Evolutionary conservation across 805 yeast species (phyloP).

Genomic region (Starmerella vitae): DNA sequence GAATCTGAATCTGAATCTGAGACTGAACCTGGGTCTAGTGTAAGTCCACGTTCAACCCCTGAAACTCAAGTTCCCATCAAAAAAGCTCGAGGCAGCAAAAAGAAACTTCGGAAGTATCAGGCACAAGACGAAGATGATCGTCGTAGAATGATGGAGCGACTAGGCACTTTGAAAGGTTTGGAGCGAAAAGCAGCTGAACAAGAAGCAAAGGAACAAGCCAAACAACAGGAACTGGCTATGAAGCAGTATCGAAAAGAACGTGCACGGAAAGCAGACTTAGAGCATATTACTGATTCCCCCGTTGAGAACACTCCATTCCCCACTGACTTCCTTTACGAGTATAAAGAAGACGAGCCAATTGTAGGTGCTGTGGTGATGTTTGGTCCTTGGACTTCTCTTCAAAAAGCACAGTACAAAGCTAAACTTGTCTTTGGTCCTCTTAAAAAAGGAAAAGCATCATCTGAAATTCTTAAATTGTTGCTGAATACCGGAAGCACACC

Average conservation of each 20-base stretch:
- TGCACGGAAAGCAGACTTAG: slow-evolving; percentile 35
- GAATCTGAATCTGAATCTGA: slow-evolving; percentile 18
- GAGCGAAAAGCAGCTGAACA: slow-evolving; percentile 30
- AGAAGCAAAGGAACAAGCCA: slow-evolving; percentile 28
- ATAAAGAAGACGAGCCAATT: slow-evolving; percentile 36
- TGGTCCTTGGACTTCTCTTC: slow-evolving; percentile 82
- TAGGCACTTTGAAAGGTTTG: slow-evolving; percentile 65
- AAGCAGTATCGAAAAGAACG: slow-evolving; percentile 30
- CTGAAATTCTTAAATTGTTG: slow-evolving; percentile 52
- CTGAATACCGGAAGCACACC: slow-evolving; percentile 12
- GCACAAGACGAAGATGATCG: slow-evolving; percentile 90
- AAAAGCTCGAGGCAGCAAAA: slow-evolving; percentile 67
- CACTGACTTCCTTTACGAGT: slow-evolving; percentile 30
- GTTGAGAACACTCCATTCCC: slow-evolving; percentile 30
- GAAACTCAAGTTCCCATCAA: slow-evolving; percentile 1
- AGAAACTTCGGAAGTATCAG: slow-evolving; percentile 66
- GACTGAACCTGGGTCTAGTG: slow-evolving; percentile 7
- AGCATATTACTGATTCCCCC: slow-evolving; percentile 28
- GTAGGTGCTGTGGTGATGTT: slow-evolving; percentile 66
- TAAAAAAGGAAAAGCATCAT: slow-evolving; percentile 77
- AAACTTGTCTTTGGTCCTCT: slow-evolving; percentile 67
- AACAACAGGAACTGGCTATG: slow-evolving; percentile 27
- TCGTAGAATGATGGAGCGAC: slow-evolving; percentile 53
- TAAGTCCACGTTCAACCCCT: background rate
- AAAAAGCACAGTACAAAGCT: slow-evolving; percentile 63